Conservation (phyloP, 371 early-diverging fungal genomes). For the Circinella umbellata region DNA sequence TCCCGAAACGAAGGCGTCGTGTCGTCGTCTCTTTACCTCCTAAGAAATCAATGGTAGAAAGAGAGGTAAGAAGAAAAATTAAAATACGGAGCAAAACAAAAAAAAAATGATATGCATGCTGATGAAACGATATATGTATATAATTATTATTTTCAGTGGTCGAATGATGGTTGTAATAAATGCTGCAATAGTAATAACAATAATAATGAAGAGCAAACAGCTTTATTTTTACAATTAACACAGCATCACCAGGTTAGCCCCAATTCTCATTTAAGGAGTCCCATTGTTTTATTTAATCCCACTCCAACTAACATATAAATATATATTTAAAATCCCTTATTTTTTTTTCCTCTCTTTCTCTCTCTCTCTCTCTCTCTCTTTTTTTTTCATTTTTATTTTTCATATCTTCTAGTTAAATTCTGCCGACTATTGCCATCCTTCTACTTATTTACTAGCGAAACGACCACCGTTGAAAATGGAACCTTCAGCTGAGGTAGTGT, state of each 20-base stretch:
- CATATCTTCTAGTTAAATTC: conserved; percentile 2
- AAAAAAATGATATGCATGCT: background rate
- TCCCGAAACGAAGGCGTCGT: background rate
- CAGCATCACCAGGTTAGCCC: background rate
- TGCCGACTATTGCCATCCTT: background rate
- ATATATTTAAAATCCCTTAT: too few relatives aligned
- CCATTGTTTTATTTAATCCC: conserved; percentile 7
- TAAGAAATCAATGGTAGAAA: background rate
- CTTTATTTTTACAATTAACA: conserved; percentile 9
- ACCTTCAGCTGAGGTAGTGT: background rate
- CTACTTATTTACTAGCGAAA: conserved; percentile 3
- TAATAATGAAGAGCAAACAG: background rate
- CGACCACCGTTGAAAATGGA: conserved; percentile 11
- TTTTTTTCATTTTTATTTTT: too few relatives aligned
- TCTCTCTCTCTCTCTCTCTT: too few relatives aligned
- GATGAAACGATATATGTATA: background rate
- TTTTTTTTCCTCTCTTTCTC: too few relatives aligned
- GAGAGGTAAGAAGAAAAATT: too few relatives aligned
- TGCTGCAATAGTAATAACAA: background rate
- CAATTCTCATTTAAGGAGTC: conserved; percentile 9
- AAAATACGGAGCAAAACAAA: background rate
- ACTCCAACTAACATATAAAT: too few relatives aligned
- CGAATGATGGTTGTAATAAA: background rate
- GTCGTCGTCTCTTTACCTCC: conserved; percentile 14
- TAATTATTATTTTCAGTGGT: background rate